Evolutionary conservation across 2,329 filamentous ascomycete species (phyloP).

Genomic region (Macroventuria anomochaeta): DNA sequence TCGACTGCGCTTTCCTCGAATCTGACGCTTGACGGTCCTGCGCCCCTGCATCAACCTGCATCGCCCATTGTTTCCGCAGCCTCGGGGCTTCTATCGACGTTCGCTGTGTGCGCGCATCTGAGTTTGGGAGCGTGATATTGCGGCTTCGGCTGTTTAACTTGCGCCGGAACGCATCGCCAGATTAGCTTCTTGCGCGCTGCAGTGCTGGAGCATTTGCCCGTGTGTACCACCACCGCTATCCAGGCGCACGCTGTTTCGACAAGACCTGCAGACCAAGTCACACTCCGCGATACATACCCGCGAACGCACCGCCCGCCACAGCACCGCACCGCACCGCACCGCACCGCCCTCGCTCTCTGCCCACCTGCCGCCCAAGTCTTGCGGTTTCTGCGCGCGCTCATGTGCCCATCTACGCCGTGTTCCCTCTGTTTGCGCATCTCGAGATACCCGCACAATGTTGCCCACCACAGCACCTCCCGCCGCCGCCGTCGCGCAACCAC

Average conservation of each 20-base stretch:
- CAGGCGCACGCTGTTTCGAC: constrained; percentile 20
- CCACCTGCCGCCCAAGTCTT: constrained; percentile 24
- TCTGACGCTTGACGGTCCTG: constrained; percentile 22
- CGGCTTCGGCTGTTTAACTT: constrained; percentile 6
- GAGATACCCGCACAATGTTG: constrained; percentile 44
- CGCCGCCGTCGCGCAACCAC: constrained; percentile 36
- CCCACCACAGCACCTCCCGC: constrained; percentile 43
- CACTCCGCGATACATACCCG: constrained; percentile 17
- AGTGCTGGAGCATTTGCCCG: constrained; percentile 14
- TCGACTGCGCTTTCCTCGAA: constrained; percentile 24
- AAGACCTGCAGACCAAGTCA: constrained; percentile 31
- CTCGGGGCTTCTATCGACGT: background rate
- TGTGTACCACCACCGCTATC: constrained; percentile 24
- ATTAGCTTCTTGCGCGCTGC: constrained; percentile 18
- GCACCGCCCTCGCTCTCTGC: background rate
- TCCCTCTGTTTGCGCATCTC: constrained; percentile 46
- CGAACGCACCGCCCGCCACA: constrained; percentile 4
- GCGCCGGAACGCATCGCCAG: constrained; percentile 25
- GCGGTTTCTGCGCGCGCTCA: constrained; percentile 44
- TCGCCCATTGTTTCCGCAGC: constrained; percentile 18
- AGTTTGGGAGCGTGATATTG: constrained; percentile 10
- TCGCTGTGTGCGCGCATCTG: constrained; percentile 9
- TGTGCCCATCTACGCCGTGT: constrained; percentile 46
- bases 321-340: constrained; percentile 3
- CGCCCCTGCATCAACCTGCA: constrained; percentile 26